phyloP scores from a whole-genome alignment of 805 yeast genomes.

The Candida silvicultrix region DNA sequence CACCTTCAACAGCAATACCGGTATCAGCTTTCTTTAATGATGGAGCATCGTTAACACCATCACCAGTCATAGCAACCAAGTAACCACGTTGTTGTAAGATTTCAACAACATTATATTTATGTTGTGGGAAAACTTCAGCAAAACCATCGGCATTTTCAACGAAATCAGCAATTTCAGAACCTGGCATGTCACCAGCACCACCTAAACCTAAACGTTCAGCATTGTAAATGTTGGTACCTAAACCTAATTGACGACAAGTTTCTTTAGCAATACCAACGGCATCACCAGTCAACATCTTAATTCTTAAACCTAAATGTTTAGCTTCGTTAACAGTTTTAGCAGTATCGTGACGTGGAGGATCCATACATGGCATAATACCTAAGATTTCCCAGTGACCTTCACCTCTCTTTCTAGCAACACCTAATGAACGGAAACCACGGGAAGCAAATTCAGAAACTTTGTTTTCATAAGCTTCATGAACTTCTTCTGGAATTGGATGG shows the following conservation, averaged over 20 bases:
- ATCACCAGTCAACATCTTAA: slow-evolving; percentile 98
- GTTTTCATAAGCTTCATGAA: slow-evolving; percentile 91
- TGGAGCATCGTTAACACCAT: slow-evolving; percentile 98
- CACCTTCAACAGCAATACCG: slow-evolving; percentile 99
- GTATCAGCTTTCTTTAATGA: slow-evolving; percentile 93
- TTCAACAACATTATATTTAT: slow-evolving; percentile 93
- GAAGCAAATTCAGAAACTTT: slow-evolving; percentile 97
- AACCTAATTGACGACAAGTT: slow-evolving; percentile 95
- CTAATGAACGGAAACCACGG: slow-evolving; percentile 97
- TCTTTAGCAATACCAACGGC: slow-evolving; percentile 99
- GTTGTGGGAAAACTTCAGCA: slow-evolving; percentile 98
- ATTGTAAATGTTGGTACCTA: slow-evolving; percentile 93
- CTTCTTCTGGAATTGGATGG: slow-evolving; percentile 92
- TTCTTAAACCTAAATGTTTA: slow-evolving; percentile 83
- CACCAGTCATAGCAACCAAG: slow-evolving; percentile 99
- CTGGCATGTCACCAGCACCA: slow-evolving; percentile 90
- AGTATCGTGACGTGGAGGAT: slow-evolving; percentile 98
- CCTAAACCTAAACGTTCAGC: slow-evolving; percentile 96
- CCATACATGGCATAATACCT: slow-evolving; percentile 98
- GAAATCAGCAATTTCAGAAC: slow-evolving; percentile 95
- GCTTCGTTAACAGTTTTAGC: slow-evolving; percentile 93
- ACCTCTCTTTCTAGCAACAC: slow-evolving; percentile 98
- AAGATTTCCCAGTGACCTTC: slow-evolving; percentile 97
- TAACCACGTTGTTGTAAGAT: slow-evolving; percentile 93
- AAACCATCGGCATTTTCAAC: slow-evolving; percentile 98